Percentiles rank a stretch among this genome's conserved stretches.
phyloP scores from a whole-genome alignment of 2,329 filamentous ascomycete genomes.

The Phialophora macrospora region DNA sequence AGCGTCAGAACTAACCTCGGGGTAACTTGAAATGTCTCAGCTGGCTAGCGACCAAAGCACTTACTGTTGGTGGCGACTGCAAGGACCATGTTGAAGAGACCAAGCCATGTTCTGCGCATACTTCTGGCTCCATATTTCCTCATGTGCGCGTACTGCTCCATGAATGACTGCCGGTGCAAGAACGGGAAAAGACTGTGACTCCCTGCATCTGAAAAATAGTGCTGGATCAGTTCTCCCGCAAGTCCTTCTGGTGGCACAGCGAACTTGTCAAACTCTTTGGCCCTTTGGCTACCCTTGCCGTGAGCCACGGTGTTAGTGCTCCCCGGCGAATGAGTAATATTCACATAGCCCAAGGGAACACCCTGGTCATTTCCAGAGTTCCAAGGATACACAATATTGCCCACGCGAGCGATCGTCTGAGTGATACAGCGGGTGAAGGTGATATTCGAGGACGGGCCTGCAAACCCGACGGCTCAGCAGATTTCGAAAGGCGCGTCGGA shows the following conservation, averaged over 20 bases:
- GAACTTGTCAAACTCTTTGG: background rate
- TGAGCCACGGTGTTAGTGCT: too few species aligned
- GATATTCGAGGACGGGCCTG: background rate
- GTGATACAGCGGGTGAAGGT: background rate
- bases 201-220: constrained; percentile 39
- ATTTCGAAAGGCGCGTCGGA: background rate
- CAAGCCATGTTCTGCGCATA: constrained; percentile 42
- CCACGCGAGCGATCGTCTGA: background rate
- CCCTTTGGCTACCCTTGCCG: too few species aligned
- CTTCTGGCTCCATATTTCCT: constrained; percentile 30
- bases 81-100: constrained; percentile 41
- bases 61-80: constrained; percentile 38
- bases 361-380: background rate
- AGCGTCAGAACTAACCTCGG: too few species aligned
- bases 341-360: too few species aligned
- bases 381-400: background rate
- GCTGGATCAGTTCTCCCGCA: constrained; percentile 30
- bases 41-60: too few species aligned
- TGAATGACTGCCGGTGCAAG: constrained; percentile 37
- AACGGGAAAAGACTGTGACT: constrained; percentile 39
- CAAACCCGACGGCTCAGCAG: background rate
- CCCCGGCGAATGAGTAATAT: too few species aligned
- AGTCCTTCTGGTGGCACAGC: background rate
- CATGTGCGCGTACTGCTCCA: constrained; percentile 39
- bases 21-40: too few species aligned